Evolutionary conservation across 1,139 yeast genomes (phyloP), one percentile per base, ranked within the genome.

Genomic region (Pichia cactophila): DNA sequence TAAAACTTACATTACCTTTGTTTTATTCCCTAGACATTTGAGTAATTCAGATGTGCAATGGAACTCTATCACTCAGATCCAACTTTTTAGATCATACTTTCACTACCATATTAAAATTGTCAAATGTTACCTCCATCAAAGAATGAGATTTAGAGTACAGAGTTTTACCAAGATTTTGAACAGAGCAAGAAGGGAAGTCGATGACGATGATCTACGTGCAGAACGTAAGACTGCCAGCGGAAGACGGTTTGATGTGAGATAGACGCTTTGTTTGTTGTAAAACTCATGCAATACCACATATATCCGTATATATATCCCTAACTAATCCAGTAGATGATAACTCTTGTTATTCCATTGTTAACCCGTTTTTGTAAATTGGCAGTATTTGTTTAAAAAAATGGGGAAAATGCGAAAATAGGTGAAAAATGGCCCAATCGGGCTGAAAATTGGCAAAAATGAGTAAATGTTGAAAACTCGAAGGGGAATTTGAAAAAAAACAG

Each of bases 51-150:
- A 87, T 59, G 60, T 56, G 10, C 78, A 88, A 63, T 90, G 89
- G 62, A 83, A 80, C 64, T 83, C 95, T 62, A 87, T 88, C 58
- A 81, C 94, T 40, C 96, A 87, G 67, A 86, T 92, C 61, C 90
- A 89, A 65, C 75, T 87, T 56, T 94, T 92, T 72, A 78, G 99
- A 69, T 94, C 89, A 66, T 92, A 90, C 70, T 90, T 92, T 84
- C 98, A 92, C 68, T 92, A 90, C 70, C 99, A 92, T 67, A 92
- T 92, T 72, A 92, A 92, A 71, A 90, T 97, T 68, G 89, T 96
- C 54, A 92, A 92, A 75, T 97, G 98, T 40, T 94, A 87, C 72
- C 83, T 92, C 86, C 99, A 92, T 70, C 88, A 96, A 51, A 82
- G 99, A 75, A 92, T 92, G 98, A 81, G 99, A 70, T 87, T 75